Percentiles rank a stretch among this genome's conserved stretches.
Conservation (phyloP, 371 early-diverging fungal species). For the Mucor mucedo region DNA sequence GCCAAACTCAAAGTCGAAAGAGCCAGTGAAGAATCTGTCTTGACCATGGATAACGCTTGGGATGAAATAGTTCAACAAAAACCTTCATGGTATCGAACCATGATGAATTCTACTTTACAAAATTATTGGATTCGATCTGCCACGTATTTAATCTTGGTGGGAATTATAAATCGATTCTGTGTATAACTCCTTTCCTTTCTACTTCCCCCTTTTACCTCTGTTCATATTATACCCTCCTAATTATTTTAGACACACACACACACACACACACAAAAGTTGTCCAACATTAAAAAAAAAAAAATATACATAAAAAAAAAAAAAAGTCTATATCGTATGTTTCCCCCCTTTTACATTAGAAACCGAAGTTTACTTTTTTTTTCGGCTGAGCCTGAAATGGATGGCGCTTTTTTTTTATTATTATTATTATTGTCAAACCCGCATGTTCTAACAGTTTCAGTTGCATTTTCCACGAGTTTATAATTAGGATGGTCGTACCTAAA, state of each 20-base stretch:
- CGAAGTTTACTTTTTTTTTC: neutral
- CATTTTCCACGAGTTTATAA: neutral
- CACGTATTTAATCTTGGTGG: conserved; percentile 20
- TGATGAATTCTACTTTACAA: neutral
- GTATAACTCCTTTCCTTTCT: neutral
- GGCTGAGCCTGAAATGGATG: neutral
- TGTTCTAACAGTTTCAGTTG: neutral
- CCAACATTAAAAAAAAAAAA: neutral
- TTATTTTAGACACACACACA: neutral
- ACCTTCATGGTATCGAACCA: neutral
- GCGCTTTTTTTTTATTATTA: neutral
- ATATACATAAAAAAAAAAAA: neutral
- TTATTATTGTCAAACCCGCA: no score
- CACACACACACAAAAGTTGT: neutral
- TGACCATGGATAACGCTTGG: neutral
- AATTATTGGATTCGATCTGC: conserved; percentile 31
- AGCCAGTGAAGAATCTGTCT: conserved; percentile 27
- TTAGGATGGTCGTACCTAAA: neutral
- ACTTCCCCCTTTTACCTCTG: no score
- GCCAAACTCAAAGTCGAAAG: conserved; percentile 18
- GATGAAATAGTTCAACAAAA: conserved; percentile 7
- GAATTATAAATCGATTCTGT: conserved; percentile 37
- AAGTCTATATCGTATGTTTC: neutral
- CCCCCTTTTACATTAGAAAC: neutral
- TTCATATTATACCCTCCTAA: neutral